Conservation (phyloP, 164 flowering plant species). For the Vitis rupestris region DNA sequence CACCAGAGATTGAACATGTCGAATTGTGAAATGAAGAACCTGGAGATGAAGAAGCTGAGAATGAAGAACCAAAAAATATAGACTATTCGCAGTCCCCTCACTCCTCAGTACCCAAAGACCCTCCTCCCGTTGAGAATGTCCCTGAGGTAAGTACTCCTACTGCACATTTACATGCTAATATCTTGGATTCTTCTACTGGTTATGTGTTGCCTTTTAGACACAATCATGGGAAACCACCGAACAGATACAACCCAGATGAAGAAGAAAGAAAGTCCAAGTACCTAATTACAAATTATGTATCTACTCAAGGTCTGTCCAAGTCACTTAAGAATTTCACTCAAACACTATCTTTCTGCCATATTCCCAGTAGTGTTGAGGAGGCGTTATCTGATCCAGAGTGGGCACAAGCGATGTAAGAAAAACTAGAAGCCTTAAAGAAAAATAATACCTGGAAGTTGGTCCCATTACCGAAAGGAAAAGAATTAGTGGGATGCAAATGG, state of each 20-base stretch:
- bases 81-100: background rate
- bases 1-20: conserved; percentile 6
- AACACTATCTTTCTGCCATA: too few relatives aligned
- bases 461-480: too few relatives aligned
- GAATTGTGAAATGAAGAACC: background rate
- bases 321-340: too few relatives aligned
- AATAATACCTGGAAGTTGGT: too few relatives aligned
- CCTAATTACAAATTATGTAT: too few relatives aligned
- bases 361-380: too few relatives aligned
- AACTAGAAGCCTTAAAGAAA: too few relatives aligned
- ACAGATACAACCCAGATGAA: background rate
- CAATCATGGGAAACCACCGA: conserved; percentile 4
- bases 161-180: background rate
- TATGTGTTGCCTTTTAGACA: conserved; percentile 3
- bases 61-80: background rate
- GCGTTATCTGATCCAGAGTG: too few relatives aligned
- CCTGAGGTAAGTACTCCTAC: background rate
- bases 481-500: too few relatives aligned
- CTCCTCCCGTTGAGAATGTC: background rate
- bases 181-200: background rate
- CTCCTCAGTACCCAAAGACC: conserved; percentile 1
- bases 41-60: background rate
- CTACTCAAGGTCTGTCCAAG: too few relatives aligned
- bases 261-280: too few relatives aligned
- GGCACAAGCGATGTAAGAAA: too few relatives aligned